These are phyloP conservation scores for Avena atlantica DNA, from an alignment of 176 grass and related monocot species.

Conservation along the genomic window DNA sequence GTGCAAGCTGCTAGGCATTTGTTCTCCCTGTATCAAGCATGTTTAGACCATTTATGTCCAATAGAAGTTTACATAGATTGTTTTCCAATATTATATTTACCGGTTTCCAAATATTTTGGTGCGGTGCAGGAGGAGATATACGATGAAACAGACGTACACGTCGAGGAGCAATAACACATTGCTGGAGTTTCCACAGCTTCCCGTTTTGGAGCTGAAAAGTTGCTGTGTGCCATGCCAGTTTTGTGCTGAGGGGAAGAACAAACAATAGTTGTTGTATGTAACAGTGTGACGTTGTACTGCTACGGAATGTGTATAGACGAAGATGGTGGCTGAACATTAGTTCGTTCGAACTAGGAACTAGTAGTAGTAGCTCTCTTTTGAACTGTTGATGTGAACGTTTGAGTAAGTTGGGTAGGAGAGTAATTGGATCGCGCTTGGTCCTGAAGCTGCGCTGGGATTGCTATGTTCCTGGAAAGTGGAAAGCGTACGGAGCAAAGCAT, in stretches of 20 bases:
- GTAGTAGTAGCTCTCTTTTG: neutral
- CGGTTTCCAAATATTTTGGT: neutral
- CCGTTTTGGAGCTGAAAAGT: constrained; percentile 1
- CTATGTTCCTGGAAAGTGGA: neutral
- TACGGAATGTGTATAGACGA: neutral
- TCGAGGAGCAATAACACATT: constrained; percentile 57
- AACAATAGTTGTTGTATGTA: neutral
- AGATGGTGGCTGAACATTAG: neutral
- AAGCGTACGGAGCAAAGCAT: neutral
- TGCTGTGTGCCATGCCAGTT: neutral
- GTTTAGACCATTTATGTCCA: neutral
- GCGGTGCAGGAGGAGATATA: constrained; percentile 87
- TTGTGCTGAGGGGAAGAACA: constrained; percentile 26
- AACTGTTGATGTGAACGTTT: neutral
- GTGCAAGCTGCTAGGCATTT: neutral
- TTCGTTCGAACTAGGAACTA: neutral
- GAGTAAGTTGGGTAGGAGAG: neutral
- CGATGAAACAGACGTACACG: constrained; percentile 87
- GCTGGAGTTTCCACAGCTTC: neutral
- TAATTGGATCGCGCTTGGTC: neutral
- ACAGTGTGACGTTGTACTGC: neutral
- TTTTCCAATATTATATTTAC: neutral
- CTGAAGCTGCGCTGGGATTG: neutral
- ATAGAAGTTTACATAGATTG: neutral
- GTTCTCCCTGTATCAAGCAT: neutral